These are phyloP conservation scores for Teunomyces gatunensis DNA, from an alignment of 805 yeast genomes.

Conservation along the genomic window DNA sequence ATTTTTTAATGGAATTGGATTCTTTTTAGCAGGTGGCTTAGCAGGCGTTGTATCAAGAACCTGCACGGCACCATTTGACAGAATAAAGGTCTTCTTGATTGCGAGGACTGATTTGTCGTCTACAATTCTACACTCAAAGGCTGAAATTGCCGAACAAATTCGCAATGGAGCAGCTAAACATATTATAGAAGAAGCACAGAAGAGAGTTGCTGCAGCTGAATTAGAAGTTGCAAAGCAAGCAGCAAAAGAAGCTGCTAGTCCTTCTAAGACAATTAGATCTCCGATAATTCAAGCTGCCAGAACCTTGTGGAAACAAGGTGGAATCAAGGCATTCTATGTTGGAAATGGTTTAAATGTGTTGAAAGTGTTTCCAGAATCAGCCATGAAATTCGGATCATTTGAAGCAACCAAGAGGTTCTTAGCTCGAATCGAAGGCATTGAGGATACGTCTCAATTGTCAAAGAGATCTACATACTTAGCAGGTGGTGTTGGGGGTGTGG, in stretches of 20 bases:
- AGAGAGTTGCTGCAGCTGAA: conserved; percentile 26
- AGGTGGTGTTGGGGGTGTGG: conserved; percentile 96
- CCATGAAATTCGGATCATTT: conserved; percentile 95
- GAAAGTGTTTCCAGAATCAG: conserved; percentile 95
- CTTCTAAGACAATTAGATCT: conserved; percentile 53
- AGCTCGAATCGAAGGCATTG: conserved; percentile 72
- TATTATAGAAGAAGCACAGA: conserved; percentile 33
- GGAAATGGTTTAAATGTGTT: conserved; percentile 93
- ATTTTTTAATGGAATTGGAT: conserved; percentile 80
- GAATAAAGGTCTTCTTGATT: conserved; percentile 89
- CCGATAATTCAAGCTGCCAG: conserved; percentile 80
- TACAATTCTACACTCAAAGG: conserved; percentile 59
- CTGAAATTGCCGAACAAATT: conserved; percentile 36
- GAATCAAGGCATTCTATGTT: conserved; percentile 82
- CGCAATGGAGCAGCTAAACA: conserved; percentile 35
- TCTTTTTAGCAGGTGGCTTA: conserved; percentile 89
- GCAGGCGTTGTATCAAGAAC: conserved; percentile 96
- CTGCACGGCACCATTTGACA: conserved; percentile 94
- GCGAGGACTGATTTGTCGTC: conserved; percentile 84
- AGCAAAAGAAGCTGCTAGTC: conserved; percentile 34
- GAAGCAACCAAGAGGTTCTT: conserved; percentile 79
- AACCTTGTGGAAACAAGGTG: conserved; percentile 84
- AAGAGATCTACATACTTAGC: conserved; percentile 79
- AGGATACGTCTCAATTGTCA: conserved; percentile 67
- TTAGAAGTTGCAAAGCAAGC: conserved; percentile 20